phyloP scores from a whole-genome alignment of 768 basidiomycete species.

The Russula dissimulans region DNA sequence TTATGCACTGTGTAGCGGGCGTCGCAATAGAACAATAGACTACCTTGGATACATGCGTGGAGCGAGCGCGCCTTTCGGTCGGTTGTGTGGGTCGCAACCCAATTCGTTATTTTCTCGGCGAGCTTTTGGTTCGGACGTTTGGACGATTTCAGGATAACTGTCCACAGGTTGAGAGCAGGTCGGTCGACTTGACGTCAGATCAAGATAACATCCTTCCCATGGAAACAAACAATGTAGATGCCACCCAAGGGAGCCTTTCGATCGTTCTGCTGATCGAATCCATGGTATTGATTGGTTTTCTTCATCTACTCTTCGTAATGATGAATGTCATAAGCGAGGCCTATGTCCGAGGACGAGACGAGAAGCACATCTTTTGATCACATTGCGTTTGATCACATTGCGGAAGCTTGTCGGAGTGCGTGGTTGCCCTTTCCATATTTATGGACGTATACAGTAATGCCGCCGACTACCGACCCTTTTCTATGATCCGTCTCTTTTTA shows the following conservation, averaged over 20 bases:
- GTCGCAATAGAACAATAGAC: neutral
- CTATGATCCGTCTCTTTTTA: neutral
- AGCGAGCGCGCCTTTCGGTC: neutral
- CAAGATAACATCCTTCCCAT: neutral
- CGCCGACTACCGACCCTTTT: slow-evolving; percentile 8
- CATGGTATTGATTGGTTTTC: neutral
- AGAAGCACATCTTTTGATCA: slow-evolving; percentile 53
- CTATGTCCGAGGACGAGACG: slow-evolving; percentile 27
- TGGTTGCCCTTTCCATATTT: neutral
- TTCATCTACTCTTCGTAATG: neutral
- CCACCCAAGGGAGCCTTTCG: neutral
- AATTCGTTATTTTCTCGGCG: neutral
- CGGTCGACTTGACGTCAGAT: neutral
- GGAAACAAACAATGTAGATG: neutral
- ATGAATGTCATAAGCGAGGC: too few species aligned
- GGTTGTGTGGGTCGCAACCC: neutral
- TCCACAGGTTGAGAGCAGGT: too few species aligned
- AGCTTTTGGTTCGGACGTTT: neutral
- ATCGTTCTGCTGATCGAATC: slow-evolving; percentile 6
- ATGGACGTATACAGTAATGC: neutral
- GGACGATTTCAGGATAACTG: neutral
- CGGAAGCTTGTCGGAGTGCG: slow-evolving; percentile 52
- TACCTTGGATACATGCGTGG: neutral
- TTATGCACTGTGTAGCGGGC: neutral
- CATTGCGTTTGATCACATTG: slow-evolving; percentile 45